Base-by-base conservation (phyloP, 2,329 filamentous ascomycete genomes). In the Fusarium lateritium region DNA sequence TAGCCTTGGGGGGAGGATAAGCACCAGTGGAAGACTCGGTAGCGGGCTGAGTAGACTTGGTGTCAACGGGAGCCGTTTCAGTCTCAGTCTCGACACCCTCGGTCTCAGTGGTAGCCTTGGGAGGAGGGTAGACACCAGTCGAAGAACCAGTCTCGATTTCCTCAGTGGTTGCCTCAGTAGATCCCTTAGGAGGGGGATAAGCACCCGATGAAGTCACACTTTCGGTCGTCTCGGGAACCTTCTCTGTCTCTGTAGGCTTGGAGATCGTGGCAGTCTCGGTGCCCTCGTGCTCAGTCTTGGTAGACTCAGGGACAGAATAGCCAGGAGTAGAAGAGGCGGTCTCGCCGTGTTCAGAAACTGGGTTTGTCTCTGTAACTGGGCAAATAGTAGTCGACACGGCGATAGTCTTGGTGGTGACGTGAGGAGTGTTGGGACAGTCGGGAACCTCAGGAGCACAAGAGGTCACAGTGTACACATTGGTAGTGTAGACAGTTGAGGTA, bases 401-500 rank as follows among this genome's bases (percentile, higher is more conserved):
- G 17, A 73, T 49, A 15, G 71, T 73, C 65, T 73, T 56, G 2
- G 72, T 74, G 17, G 67, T 70, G 9, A 73, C 45, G 7, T 67
- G 58, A 7, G 62, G 31, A 7, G 56, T 39, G 5, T 46, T 34
- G 9, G 72, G 70, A n/a, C 72, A 74, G 31, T 73, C 26, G 6
- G 72, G 63, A 14, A 70, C 40, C 38, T 67, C 64, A 4, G 72
- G 66, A 17, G 59, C 43, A 36, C 67, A 72, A 21, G 53, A 64
- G 17, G 72, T 74, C 40, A 74, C 45, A 1, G 72, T 74, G 33
- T 70, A 65, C 8, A 74, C 46, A 5, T 68, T 45, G n/a, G 72
- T 74, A 13, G 72, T 74, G 49, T 73, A 70, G 17, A 70, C 59
- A 21, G 67, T 70, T 24, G 67, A 70, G n/a, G 65, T 71, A 19